Conservation (phyloP, 352 stramenopile species). For the Phytophthora pini region DNA sequence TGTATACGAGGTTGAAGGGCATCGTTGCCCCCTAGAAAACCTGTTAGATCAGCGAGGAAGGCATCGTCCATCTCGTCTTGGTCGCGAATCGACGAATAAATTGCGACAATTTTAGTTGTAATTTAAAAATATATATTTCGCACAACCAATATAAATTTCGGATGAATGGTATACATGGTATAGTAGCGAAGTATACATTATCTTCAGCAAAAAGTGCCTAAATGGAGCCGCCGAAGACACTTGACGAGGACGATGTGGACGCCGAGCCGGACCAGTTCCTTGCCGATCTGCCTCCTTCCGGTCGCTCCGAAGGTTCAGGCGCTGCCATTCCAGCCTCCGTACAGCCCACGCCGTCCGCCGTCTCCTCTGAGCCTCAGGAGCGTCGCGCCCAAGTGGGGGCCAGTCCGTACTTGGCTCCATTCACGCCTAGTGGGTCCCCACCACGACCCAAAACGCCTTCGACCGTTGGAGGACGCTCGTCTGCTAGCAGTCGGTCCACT, state of each 20-base stretch:
- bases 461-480: slow-evolving; percentile 22
- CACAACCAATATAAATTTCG: no score
- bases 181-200: not conserved
- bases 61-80: not conserved
- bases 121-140: no score
- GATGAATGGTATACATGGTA: not conserved
- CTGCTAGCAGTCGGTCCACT: slow-evolving; percentile 17
- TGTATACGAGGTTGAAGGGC: not conserved
- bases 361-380: slow-evolving; percentile 46
- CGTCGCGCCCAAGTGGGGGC: slow-evolving; percentile 66
- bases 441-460: slow-evolving; percentile 63
- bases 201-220: not conserved
- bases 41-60: slow-evolving; percentile 15
- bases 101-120: no score
- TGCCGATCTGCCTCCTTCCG: slow-evolving; percentile 28
- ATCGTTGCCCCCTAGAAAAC: slow-evolving; percentile 4
- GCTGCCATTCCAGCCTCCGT: not conserved
- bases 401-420: slow-evolving; percentile 70
- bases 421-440: slow-evolving; percentile 72
- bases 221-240: slow-evolving; percentile 28
- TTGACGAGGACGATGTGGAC: slow-evolving; percentile 34
- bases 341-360: slow-evolving; percentile 32
- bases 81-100: no score
- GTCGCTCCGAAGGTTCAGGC: slow-evolving; percentile 3
- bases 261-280: slow-evolving; percentile 38